phyloP scores from a whole-genome alignment of 805 yeast genomes.

The Millerozyma miso region DNA sequence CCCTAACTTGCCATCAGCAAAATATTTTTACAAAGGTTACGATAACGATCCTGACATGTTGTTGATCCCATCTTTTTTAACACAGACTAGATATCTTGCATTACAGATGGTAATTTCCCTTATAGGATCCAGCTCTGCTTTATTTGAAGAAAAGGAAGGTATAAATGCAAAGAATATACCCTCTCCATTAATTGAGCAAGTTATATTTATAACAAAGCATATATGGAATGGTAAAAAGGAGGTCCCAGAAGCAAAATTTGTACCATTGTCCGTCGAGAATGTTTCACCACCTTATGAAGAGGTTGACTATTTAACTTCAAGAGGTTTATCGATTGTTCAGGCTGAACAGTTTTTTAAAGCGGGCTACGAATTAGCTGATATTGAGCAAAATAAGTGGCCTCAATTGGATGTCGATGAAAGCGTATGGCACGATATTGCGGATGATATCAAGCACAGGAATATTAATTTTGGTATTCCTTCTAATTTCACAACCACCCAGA shows the following conservation, averaged over 20 bases:
- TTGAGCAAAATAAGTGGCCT: slow-evolving; percentile 9
- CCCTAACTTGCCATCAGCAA: slow-evolving; percentile 38
- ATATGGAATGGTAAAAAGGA: slow-evolving; percentile 37
- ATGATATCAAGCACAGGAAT: slow-evolving; percentile 3
- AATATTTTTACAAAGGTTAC: slow-evolving; percentile 17
- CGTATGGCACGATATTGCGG: slow-evolving; percentile 13
- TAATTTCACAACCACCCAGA: slow-evolving; percentile 3
- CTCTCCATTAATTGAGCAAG: slow-evolving; percentile 37
- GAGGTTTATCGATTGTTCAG: slow-evolving; percentile 20
- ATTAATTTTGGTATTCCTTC: slow-evolving; percentile 10
- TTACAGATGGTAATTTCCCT: slow-evolving; percentile 35
- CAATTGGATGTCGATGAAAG: slow-evolving; percentile 11
- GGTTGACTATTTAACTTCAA: slow-evolving; percentile 19
- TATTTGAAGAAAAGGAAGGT: slow-evolving; percentile 11
- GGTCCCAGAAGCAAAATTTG: slow-evolving; percentile 29
- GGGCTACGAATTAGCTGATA: slow-evolving; percentile 11
- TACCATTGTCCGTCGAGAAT: slow-evolving; percentile 27
- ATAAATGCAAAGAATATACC: slow-evolving; percentile 24
- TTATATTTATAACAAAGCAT: slow-evolving; percentile 42
- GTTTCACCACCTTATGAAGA: slow-evolving; percentile 38
- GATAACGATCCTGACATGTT: slow-evolving; percentile 12
- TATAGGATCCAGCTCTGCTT: slow-evolving; percentile 14
- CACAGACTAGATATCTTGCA: slow-evolving; percentile 39
- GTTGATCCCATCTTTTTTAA: slow-evolving; percentile 24
- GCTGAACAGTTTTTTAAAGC: slow-evolving; percentile 28